Evolutionary conservation across 768 basidiomycete genomes (phyloP).

Genomic region (Lyophyllum atratum): DNA sequence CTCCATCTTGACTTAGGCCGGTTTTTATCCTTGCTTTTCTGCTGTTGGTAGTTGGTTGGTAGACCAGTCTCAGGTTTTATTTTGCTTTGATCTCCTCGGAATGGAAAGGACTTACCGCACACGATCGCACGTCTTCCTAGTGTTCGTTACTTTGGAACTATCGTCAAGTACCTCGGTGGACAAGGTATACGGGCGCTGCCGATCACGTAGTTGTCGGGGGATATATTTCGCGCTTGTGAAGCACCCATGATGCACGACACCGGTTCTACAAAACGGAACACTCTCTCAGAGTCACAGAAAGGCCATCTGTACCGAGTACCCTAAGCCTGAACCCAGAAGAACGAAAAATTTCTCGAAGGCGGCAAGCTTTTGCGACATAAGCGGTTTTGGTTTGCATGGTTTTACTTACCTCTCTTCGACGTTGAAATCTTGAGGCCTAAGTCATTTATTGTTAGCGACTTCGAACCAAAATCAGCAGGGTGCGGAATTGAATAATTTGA

Average conservation of each 20-base stretch:
- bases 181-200: not conserved
- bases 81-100: not conserved
- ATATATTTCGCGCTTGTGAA: conserved; percentile 7
- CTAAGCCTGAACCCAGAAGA: not conserved
- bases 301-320: not conserved
- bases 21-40: not conserved
- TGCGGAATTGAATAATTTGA: too few relatives aligned
- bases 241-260: conserved; percentile 5
- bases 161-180: not conserved
- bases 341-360: not conserved
- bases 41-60: not conserved
- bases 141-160: not conserved
- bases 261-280: conserved; percentile 2
- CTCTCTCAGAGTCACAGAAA: not conserved
- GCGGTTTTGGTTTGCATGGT: conserved; percentile 1
- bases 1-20: not conserved
- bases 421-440: too few relatives aligned
- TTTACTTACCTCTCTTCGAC: too few relatives aligned
- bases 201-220: conserved; percentile 3
- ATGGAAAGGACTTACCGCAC: not conserved
- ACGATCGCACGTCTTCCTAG: not conserved
- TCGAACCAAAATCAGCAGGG: too few relatives aligned
- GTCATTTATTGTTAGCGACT: too few relatives aligned
- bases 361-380: conserved; percentile 2
- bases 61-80: not conserved